Base-by-base conservation (phyloP, 2,329 filamentous ascomycete species). In the Xylariales sp. region DNA sequence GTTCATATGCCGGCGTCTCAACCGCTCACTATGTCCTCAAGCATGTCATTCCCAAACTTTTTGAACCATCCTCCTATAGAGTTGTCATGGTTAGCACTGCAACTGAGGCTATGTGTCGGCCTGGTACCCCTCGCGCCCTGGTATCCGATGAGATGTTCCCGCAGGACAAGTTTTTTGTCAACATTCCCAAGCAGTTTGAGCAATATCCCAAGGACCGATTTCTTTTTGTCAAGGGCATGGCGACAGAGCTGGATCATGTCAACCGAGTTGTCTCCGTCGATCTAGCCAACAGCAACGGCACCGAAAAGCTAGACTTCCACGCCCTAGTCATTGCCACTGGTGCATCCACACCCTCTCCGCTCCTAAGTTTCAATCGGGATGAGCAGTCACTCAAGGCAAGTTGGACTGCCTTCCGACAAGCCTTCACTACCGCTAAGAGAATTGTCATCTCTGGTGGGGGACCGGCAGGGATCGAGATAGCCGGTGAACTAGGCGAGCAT, bases 1-100 rank as follows among this genome's bases (percentile, higher is more conserved):
- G 66, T 15, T 76, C 73, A 8, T 78, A 72, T 46, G 72, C 57
- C 9, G 75, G 75, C 18, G 42, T 76, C 4, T 70, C 68, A 5
- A 64, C 60, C 4, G 71, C 75, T 1, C 75, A 80, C 48, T 74
- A 75, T 48, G 58, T 76, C 20, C 67, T 76, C 20, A 71, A 70
- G 45, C 73, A 80, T 58, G 62, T 63, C 18, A 34, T 78, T 8
- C 70, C 74, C 1, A 47, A 58, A 39, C 48, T 65, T 0, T 57
- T 64, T 1, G 51, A 59, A n/a, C 56, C 59, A 18, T 38, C 51
- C 0, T 43, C 52, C 0, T 71, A 70, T 48, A 59, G 65, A 27
- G 50, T 75, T 29, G 48, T 69, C 18, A 53, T 76, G 7, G 48
- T 74, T 49, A 71, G 64, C 45, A 37, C 64, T 10, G 66, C 70